Evolutionary conservation across 2,329 filamentous ascomycete genomes (phyloP), one percentile per base, ranked within the genome.

Genomic region (Fusarium pininemorale): DNA sequence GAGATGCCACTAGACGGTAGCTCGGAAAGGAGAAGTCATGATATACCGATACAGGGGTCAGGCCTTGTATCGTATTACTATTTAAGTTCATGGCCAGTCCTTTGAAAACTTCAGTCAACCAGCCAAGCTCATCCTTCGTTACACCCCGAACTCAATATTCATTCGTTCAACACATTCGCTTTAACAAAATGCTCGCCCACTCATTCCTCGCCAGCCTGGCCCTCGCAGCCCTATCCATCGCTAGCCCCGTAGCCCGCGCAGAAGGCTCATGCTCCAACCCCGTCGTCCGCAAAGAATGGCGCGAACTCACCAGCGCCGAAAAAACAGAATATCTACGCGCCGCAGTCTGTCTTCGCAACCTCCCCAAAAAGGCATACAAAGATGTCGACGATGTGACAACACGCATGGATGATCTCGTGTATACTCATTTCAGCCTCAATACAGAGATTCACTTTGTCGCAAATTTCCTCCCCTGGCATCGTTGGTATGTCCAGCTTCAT

Each of bases 261-360:
- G 16, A 26, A 3, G 20, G 13, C 20, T 24, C 18, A 18, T 70
- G 67, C 20, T 37, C 47, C 7, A 11, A 65, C 1, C 67, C 67
- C 4, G 66, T 58, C 20, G 26, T 70, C 14, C 67, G 67, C 0
- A 70, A 70, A 35, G 67, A 70, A 58, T 70, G 67, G 67, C 67
- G 67, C 5, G 67, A 70, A 35, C 67, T 70, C 20, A 70, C 66
- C 4, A 20, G 26, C 5, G 35, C 66, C 1, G 67, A 70, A 12
- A 64, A 70, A 44, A 22, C 37, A 1, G 67, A 70, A 18, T 70
- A 70, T 32, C 35, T 70, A 1, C 67, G 67, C 14, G 67, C 67
- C 5, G 67, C 67, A 16, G 66, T 70, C 5, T 70, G 67, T 26
- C 28, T 47, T 10, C 67, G 67, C 6, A 65, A 70, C 35, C 66